phyloP scores from a whole-genome alignment of 2,329 filamentous ascomycete genomes.

The Zasmidium cellare region DNA sequence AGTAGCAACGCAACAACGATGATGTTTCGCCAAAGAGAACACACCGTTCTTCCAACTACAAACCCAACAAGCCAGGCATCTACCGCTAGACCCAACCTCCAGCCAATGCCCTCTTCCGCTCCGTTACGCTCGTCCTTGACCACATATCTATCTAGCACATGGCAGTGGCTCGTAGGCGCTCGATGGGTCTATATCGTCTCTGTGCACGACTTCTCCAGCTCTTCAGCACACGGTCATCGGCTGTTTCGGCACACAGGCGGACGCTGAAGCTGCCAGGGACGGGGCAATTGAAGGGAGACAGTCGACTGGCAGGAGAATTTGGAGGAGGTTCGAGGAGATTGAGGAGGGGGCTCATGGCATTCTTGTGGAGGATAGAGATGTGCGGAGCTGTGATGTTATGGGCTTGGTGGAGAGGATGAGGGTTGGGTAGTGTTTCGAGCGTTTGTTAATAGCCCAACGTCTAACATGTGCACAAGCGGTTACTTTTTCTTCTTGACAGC shows the following conservation, averaged over 20 bases:
- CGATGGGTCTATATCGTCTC: not conserved
- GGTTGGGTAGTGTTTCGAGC: too few species aligned
- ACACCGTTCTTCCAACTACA: not conserved
- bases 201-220: not conserved
- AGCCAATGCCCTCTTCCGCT: not conserved
- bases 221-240: not conserved
- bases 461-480: too few species aligned
- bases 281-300: not conserved
- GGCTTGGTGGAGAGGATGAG: not conserved
- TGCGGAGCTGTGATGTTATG: not conserved
- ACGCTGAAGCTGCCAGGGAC: not conserved
- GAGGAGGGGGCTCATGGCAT: not conserved
- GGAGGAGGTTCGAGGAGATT: not conserved
- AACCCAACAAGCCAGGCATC: not conserved
- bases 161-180: not conserved
- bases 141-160: not conserved
- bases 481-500: too few species aligned
- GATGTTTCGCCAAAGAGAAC: too few species aligned
- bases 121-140: not conserved
- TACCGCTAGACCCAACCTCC: not conserved
- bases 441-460: too few species aligned
- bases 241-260: not conserved
- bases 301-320: not conserved
- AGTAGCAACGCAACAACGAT: too few species aligned
- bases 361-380: not conserved